Evolutionary conservation across 2,329 filamentous ascomycete genomes (phyloP), one percentile per base, ranked within the genome.

Genomic region (Neofusicoccum laricinum): DNA sequence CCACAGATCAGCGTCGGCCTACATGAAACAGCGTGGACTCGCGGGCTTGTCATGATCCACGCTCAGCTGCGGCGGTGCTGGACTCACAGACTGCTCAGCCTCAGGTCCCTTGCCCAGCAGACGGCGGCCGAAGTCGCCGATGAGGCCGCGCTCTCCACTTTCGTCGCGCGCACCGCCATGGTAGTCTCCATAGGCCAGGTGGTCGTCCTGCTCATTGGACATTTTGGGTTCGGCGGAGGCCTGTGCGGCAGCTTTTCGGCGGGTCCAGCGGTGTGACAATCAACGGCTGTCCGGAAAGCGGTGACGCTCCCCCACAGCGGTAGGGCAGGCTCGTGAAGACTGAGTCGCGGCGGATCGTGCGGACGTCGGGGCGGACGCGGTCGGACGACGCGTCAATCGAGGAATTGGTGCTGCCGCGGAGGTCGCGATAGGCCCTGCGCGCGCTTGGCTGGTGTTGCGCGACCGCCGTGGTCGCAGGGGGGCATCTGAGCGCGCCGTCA

Each of bases 171-270:
- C 70, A 49, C 71, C 66, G 36, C 69, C 73, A 64, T 81, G 75
- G 68, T 83, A 84, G 40, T 83, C 79, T 66, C 84, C 84, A 71
- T 86, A 86, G 63, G 84, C 84, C 71, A 86, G 70, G 66, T 79
- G 77, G 68, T 86, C 81, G 67, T 86, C 81, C 64, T 78, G 67
- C 19, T 62, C 19, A 49, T 58, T 50, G 43, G 64, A 32, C 57
- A 57, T 55, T 40, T 19, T 49, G 25, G 53, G 38, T 58, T 17
- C 17, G 3, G 17, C 14, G 30, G 48, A n/a, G 61, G 61, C 48
- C 61, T 45, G 61, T 53, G 45, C 62, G 51, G 40, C 8, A 40
- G 45, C 50, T 57, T 49, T 64, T 58, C 62, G 62, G 62, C 51
- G 62, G 51, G 61, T 45, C 58, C 45, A 61, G 55, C 55, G 58